Percentiles rank a stretch among this genome's conserved stretches.
Evolutionary conservation across 1,284 basidiomycete genomes (phyloP).

Genomic region (Amylostereum areolatum): DNA sequence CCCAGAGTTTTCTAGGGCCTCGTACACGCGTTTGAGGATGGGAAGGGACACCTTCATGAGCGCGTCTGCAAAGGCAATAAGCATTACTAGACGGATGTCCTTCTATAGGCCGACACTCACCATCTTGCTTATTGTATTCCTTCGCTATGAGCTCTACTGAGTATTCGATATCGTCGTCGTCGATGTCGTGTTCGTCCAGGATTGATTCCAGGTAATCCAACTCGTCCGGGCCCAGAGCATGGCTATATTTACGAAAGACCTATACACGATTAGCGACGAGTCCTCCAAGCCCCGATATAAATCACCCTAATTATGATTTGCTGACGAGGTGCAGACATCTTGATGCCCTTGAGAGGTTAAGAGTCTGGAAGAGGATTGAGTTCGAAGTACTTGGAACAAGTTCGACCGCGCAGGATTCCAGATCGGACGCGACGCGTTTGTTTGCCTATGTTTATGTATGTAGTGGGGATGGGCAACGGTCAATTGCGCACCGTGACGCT

Average conservation of each 20-base stretch:
- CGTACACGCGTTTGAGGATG: slow-evolving; percentile 77
- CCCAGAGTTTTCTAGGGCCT: slow-evolving; percentile 70
- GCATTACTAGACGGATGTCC: slow-evolving; percentile 11
- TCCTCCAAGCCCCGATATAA: neutral
- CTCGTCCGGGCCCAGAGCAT: slow-evolving; percentile 74
- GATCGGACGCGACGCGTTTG: slow-evolving; percentile 23
- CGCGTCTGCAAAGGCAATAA: slow-evolving; percentile 43
- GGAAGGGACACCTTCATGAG: slow-evolving; percentile 73
- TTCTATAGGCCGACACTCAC: slow-evolving; percentile 32
- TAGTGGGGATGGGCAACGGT: too few species aligned
- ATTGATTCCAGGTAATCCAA: slow-evolving; percentile 65
- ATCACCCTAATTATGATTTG: slow-evolving; percentile 59
- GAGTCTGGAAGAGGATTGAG: neutral
- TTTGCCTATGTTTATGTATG: neutral
- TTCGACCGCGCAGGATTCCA: too few species aligned
- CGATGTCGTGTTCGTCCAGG: slow-evolving; percentile 59
- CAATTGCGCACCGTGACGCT: too few species aligned
- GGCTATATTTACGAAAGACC: slow-evolving; percentile 81
- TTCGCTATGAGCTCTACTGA: slow-evolving; percentile 81
- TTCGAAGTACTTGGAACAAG: neutral
- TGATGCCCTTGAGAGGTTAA: neutral
- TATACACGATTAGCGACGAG: slow-evolving; percentile 18
- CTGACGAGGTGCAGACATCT: slow-evolving; percentile 42
- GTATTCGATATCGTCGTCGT: slow-evolving; percentile 68
- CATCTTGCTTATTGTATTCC: slow-evolving; percentile 91